A percentile compares a stretch with the other conserved stretches of the same genome.
These are phyloP conservation scores for Favolaschia claudopus DNA, from an alignment of 768 basidiomycete species.

Conservation along the genomic window DNA sequence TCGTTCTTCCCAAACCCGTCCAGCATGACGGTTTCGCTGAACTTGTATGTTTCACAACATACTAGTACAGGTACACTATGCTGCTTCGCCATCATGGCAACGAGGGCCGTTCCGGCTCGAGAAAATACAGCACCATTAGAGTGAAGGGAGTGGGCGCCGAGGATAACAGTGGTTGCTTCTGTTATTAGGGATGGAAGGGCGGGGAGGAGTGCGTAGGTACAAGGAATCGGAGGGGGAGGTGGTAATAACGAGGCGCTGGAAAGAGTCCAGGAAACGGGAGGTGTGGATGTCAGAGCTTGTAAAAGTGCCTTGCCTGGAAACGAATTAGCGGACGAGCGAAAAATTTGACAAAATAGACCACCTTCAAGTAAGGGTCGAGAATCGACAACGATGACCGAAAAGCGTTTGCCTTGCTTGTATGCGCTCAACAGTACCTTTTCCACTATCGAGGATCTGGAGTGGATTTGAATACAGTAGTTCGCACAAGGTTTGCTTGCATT, in stretches of 20 bases:
- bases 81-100: constrained; percentile 95
- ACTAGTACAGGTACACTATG: constrained; percentile 93
- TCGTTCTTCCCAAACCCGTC: constrained; percentile 98
- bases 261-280: constrained; percentile 34
- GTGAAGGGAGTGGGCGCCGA: constrained; percentile 94
- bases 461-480: constrained; percentile 10
- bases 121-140: constrained; percentile 95
- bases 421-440: constrained; percentile 88
- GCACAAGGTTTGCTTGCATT: constrained; percentile 19
- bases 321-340: constrained; percentile 6
- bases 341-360: constrained; percentile 27
- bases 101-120: constrained; percentile 92
- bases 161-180: constrained; percentile 82
- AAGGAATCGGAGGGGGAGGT: constrained; percentile 65
- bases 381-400: constrained; percentile 93
- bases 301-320: constrained; percentile 79
- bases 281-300: constrained; percentile 66
- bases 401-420: constrained; percentile 73
- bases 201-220: constrained; percentile 92
- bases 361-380: constrained; percentile 96
- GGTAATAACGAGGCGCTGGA: constrained; percentile 22
- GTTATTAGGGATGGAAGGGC: constrained; percentile 82
- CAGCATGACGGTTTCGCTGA: constrained; percentile 89
- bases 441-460: constrained; percentile 86
- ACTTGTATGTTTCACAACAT: constrained; percentile 99